phyloP scores from a whole-genome alignment of 768 basidiomycete genomes.

The Rhodocollybia butyracea region DNA sequence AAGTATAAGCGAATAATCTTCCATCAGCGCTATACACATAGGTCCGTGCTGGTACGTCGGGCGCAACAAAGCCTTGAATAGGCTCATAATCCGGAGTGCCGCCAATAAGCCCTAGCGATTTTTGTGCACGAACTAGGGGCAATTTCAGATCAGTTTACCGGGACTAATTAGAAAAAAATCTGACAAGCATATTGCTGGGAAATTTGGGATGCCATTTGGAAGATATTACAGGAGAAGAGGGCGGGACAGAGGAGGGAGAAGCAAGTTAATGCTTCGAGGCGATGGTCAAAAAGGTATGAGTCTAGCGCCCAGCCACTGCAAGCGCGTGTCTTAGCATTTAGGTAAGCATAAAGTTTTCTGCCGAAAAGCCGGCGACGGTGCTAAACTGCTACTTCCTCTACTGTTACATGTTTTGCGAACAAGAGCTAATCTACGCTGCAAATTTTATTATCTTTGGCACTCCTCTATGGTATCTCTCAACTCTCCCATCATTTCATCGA shows the following conservation, averaged over 20 bases:
- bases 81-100: constrained; percentile 75
- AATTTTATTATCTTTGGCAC: too few species aligned
- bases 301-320: too few species aligned
- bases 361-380: too few species aligned
- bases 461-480: background rate
- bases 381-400: too few species aligned
- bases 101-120: constrained; percentile 81
- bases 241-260: constrained; percentile 33
- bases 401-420: too few species aligned
- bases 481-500: constrained; percentile 20
- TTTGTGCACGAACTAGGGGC: constrained; percentile 85
- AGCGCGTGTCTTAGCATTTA: too few species aligned
- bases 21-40: constrained; percentile 86
- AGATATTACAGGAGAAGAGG: constrained; percentile 27
- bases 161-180: constrained; percentile 26
- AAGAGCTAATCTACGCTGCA: too few species aligned
- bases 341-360: too few species aligned
- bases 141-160: constrained; percentile 7
- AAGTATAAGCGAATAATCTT: constrained; percentile 71
- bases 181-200: constrained; percentile 85
- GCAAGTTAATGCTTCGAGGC: constrained; percentile 14
- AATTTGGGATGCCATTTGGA: constrained; percentile 66
- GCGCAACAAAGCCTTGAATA: constrained; percentile 58
- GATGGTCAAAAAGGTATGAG: background rate
- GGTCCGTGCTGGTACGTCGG: constrained; percentile 70